phyloP scores from a whole-genome alignment of 768 basidiomycete genomes.

The Amylocystis lapponica region DNA sequence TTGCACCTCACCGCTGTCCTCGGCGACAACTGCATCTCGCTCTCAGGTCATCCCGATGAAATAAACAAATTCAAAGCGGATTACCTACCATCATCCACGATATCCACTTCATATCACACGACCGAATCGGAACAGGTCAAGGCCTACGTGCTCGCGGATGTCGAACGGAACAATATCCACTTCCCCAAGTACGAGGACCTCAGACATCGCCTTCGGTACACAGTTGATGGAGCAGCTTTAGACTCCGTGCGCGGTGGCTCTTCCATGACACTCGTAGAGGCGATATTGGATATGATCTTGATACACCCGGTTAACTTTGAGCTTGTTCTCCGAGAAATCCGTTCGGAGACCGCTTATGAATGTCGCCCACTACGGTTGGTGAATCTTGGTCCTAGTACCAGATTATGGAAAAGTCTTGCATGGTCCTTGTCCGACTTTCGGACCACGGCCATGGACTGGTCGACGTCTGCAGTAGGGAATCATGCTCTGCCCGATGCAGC shows the following conservation, averaged over 20 bases:
- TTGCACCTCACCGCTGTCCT: slow-evolving; percentile 14
- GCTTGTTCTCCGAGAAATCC: slow-evolving; percentile 2
- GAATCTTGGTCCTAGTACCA: slow-evolving; percentile 14
- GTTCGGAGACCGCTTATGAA: not conserved
- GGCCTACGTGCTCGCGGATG: slow-evolving; percentile 5
- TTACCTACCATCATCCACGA: slow-evolving; percentile 4
- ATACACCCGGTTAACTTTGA: slow-evolving; percentile 15
- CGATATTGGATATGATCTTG: slow-evolving; percentile 12
- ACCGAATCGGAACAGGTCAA: slow-evolving; percentile 3
- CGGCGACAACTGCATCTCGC: slow-evolving; percentile 9
- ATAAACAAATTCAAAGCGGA: slow-evolving; percentile 4
- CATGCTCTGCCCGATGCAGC: not conserved
- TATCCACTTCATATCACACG: slow-evolving; percentile 6
- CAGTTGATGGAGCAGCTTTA: slow-evolving; percentile 7
- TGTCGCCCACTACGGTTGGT: not conserved
- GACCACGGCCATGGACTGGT: slow-evolving; percentile 8
- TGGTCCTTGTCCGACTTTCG: slow-evolving; percentile 2
- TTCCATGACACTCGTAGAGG: slow-evolving; percentile 4
- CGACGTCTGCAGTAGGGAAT: not conserved
- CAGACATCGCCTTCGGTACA: slow-evolving; percentile 4
- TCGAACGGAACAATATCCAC: not conserved
- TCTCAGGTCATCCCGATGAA: slow-evolving; percentile 11
- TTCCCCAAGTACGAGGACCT: slow-evolving; percentile 8
- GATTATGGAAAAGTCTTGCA: slow-evolving; percentile 8
- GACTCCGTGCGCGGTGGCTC: not conserved